phyloP scores from a whole-genome alignment of 1,284 basidiomycete species.

The Cutaneotrichosporon cavernicola region DNA sequence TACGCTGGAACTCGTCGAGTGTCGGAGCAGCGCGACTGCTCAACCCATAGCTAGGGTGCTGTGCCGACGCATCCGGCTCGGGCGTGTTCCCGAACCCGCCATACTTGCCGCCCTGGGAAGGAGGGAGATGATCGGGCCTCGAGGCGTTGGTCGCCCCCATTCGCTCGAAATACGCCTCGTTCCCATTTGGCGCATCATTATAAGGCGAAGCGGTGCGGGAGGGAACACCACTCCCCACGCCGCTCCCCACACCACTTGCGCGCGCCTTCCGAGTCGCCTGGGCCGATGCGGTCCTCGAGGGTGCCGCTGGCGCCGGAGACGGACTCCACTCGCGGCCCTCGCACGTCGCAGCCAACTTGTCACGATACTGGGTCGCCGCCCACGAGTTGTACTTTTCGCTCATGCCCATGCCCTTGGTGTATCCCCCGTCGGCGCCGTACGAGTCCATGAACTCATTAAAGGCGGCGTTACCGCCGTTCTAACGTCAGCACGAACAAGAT shows the following conservation, averaged over 20 bases:
- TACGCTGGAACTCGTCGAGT: constrained; percentile 49
- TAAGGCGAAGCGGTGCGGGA: constrained; percentile 24
- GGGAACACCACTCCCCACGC: constrained; percentile 10
- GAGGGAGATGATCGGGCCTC: constrained; percentile 49
- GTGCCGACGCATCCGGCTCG: constrained; percentile 20
- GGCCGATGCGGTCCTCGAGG: constrained; percentile 43
- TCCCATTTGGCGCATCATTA: constrained; percentile 25
- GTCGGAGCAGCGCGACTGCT: constrained; percentile 48
- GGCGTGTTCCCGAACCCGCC: constrained; percentile 51
- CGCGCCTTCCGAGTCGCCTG: constrained; percentile 50
- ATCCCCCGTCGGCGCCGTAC: constrained; percentile 73
- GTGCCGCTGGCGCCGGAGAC: constrained; percentile 37
- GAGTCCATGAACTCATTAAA: constrained; percentile 75
- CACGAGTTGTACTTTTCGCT: constrained; percentile 86
- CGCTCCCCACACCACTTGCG: constrained; percentile 27
- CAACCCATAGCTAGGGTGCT: constrained; percentile 45
- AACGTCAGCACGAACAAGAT: neutral
- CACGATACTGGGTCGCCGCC: constrained; percentile 86
- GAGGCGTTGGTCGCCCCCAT: constrained; percentile 47
- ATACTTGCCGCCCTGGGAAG: constrained; percentile 53
- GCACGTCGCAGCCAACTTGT: constrained; percentile 60
- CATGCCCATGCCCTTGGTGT: constrained; percentile 65
- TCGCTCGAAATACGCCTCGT: constrained; percentile 53
- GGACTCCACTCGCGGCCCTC: constrained; percentile 45
- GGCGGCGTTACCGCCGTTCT: constrained; percentile 80